These are phyloP conservation scores for Metschnikowia picachoensis DNA, from an alignment of 805 yeast genomes.

Conservation along the genomic window DNA sequence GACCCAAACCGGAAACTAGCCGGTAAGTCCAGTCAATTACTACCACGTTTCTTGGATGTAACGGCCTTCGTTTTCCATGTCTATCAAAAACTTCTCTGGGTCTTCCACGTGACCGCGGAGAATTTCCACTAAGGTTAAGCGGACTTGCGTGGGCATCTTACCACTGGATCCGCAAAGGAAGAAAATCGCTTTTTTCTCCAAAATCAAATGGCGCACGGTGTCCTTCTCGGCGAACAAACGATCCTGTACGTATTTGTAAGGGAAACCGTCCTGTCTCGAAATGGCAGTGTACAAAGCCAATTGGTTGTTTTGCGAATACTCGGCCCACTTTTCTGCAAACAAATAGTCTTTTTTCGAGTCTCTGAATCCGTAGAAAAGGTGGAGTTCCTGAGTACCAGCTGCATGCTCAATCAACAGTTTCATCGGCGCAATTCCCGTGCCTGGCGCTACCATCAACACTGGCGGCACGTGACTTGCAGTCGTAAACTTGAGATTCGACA, in stretches of 20 bases:
- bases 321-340: constrained; percentile 53
- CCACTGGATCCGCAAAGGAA: constrained; percentile 94
- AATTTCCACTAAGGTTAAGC: constrained; percentile 71
- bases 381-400: constrained; percentile 30
- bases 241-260: constrained; percentile 70
- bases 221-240: constrained; percentile 49
- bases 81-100: constrained; percentile 47
- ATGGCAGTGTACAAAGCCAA: constrained; percentile 41
- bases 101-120: constrained; percentile 44
- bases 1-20: no score
- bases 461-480: constrained; percentile 29
- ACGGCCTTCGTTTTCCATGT: constrained; percentile 59
- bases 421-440: constrained; percentile 96
- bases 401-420: constrained; percentile 56
- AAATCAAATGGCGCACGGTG: constrained; percentile 48
- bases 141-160: constrained; percentile 84
- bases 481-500: constrained; percentile 39
- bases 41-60: constrained; percentile 92
- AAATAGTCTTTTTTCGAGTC: constrained; percentile 61
- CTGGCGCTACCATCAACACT: constrained; percentile 78
- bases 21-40: not conserved
- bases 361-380: constrained; percentile 76
- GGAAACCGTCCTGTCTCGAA: constrained; percentile 44
- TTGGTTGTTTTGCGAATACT: constrained; percentile 27
- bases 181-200: constrained; percentile 54